Evolutionary conservation across 2,329 filamentous ascomycete genomes (phyloP).

Genomic region (Stachybotrys elegans): DNA sequence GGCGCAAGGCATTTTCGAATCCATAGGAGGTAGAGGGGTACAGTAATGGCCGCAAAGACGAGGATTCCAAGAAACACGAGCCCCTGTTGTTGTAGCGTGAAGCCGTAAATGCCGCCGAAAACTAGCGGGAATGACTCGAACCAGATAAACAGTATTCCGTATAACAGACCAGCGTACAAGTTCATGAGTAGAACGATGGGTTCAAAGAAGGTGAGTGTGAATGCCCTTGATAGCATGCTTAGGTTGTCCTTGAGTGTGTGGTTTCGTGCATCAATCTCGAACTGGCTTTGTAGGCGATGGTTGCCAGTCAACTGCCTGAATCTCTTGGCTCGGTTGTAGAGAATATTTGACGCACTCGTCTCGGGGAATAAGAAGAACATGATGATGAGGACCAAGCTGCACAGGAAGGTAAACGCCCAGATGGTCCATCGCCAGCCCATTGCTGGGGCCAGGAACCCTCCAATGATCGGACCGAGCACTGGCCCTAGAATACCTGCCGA

Average conservation of each 20-base stretch:
- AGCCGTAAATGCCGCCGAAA: conserved; percentile 14
- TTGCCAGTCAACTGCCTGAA: conserved; percentile 11
- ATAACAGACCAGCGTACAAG: conserved; percentile 47
- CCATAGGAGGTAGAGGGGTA: conserved; percentile 7
- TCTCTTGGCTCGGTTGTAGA: conserved; percentile 13
- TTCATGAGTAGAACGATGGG: conserved; percentile 56
- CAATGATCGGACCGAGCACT: conserved; percentile 3
- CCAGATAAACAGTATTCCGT: conserved; percentile 43
- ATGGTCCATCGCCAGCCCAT: conserved; percentile 18
- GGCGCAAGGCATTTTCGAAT: conserved; percentile 7
- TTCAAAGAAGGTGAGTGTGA: conserved; percentile 34
- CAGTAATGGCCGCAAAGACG: conserved; percentile 6
- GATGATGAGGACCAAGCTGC: conserved; percentile 8
- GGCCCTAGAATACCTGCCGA: background rate
- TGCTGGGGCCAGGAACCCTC: background rate
- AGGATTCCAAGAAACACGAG: conserved; percentile 13
- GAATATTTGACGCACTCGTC: conserved; percentile 15
- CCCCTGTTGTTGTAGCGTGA: conserved; percentile 56
- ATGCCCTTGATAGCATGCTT: background rate
- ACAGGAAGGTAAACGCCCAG: conserved; percentile 17
- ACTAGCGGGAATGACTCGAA: conserved; percentile 42
- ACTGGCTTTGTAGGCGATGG: background rate
- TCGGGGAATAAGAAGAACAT: conserved; percentile 20
- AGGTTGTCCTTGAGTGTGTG: conserved; percentile 11
- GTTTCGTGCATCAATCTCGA: conserved; percentile 8